Percentiles rank a stretch among this genome's conserved stretches.
phyloP scores from a whole-genome alignment of 2,329 filamentous ascomycete genomes.

The Biscogniauxia mediterranea region DNA sequence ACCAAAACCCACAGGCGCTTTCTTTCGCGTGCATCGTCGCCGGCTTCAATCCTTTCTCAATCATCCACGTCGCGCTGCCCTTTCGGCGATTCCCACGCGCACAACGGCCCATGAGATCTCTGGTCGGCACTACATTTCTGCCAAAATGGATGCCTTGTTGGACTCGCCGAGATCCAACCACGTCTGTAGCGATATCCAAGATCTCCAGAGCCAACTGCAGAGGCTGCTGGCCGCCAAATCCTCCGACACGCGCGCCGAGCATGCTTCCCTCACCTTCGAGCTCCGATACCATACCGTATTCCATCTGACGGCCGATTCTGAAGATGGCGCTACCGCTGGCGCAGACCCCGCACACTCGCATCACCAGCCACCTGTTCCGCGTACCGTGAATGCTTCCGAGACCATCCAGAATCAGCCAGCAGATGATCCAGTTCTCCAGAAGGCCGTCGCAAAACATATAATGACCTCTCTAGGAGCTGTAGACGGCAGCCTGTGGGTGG shows the following conservation, averaged over 20 bases:
- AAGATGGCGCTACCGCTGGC: conserved; percentile 35
- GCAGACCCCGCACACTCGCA: conserved; percentile 25
- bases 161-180: conserved; percentile 30
- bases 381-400: conserved; percentile 44
- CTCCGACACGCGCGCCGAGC: conserved; percentile 48
- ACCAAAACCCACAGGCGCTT: not conserved
- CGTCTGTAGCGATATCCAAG: conserved; percentile 40
- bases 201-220: conserved; percentile 47
- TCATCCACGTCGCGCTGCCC: conserved; percentile 8
- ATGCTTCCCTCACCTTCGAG: conserved; percentile 47
- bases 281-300: conserved; percentile 46
- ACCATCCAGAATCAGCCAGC: conserved; percentile 47
- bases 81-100: not conserved
- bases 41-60: conserved; percentile 1
- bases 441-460: conserved; percentile 49
- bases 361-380: conserved; percentile 31
- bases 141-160: conserved; percentile 32
- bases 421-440: conserved; percentile 49
- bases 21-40: conserved; percentile 1
- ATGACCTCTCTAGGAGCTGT: conserved; percentile 40
- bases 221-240: conserved; percentile 41
- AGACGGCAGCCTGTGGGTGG: conserved; percentile 50
- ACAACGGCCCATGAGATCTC: not conserved
- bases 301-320: conserved; percentile 37
- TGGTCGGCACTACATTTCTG: not conserved